Percentiles rank a stretch among this genome's conserved stretches.
Conservation (phyloP, 78 protist genomes). For the Monocercomonoides exilis region DNA sequence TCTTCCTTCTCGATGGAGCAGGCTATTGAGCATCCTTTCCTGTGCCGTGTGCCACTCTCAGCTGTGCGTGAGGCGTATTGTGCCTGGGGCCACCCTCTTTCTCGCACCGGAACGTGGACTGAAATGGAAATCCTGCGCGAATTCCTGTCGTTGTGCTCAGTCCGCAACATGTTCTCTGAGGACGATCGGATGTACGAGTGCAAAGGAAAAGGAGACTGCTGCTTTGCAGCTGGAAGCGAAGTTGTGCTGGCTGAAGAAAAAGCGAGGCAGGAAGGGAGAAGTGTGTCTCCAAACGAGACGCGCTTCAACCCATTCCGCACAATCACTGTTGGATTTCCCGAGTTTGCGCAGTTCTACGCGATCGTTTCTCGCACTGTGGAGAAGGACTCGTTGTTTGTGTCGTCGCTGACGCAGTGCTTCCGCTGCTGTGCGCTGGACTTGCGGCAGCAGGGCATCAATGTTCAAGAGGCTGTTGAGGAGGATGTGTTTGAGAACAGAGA, state of each 20-base stretch:
- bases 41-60: background rate
- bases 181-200: too few relatives aligned
- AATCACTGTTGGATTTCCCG: background rate
- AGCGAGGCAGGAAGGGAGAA: too few relatives aligned
- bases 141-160: background rate
- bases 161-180: background rate
- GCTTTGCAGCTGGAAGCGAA: too few relatives aligned
- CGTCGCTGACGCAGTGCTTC: background rate
- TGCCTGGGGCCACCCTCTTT: background rate
- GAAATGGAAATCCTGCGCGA: background rate
- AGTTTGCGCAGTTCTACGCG: background rate
- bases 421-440: too few relatives aligned
- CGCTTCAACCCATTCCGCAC: background rate
- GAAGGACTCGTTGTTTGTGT: background rate
- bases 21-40: background rate
- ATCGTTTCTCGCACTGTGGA: background rate
- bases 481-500: too few relatives aligned
- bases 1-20: background rate
- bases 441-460: too few relatives aligned
- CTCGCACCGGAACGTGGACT: background rate
- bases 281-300: background rate
- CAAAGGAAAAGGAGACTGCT: too few relatives aligned
- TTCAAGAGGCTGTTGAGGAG: too few relatives aligned
- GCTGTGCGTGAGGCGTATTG: background rate
- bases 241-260: too few relatives aligned